These are phyloP conservation scores for Fagus sylvatica DNA, from an alignment of 306 rosid genomes.

Conservation along the genomic window DNA sequence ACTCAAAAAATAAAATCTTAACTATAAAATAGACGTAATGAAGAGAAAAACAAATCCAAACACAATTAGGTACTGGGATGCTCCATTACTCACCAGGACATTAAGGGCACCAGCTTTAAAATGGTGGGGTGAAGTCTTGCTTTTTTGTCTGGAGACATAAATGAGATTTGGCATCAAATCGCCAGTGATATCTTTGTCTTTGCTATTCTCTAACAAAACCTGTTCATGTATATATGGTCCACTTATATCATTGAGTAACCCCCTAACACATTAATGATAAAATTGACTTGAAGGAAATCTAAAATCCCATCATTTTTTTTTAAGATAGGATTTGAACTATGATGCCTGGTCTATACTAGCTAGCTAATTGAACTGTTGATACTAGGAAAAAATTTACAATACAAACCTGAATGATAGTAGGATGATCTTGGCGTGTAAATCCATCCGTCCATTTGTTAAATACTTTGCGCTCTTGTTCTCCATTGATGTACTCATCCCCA, in stretches of 20 bases:
- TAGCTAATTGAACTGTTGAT: too few species aligned
- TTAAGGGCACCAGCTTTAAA: constrained; percentile 63
- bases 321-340: too few species aligned
- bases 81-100: constrained; percentile 30
- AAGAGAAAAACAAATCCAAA: too few species aligned
- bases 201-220: constrained; percentile 36
- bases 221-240: neutral
- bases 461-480: constrained; percentile 16
- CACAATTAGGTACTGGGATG: neutral
- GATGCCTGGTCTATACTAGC: too few species aligned
- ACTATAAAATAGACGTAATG: too few species aligned
- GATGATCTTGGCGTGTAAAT: constrained; percentile 40
- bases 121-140: constrained; percentile 31
- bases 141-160: constrained; percentile 44
- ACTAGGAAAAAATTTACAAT: too few species aligned
- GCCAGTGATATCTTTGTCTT: constrained; percentile 27
- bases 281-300: too few species aligned
- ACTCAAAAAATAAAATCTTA: too few species aligned
- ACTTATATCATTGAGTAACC: too few species aligned
- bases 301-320: too few species aligned
- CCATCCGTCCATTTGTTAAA: constrained; percentile 35
- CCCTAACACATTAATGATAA: too few species aligned
- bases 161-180: constrained; percentile 45
- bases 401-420: constrained; percentile 42
- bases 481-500: constrained; percentile 26